A percentile compares a stretch with the other conserved stretches of the same genome.
Evolutionary conservation across 257 asterid genomes (phyloP).

Genomic region (Cordia subcordata): DNA sequence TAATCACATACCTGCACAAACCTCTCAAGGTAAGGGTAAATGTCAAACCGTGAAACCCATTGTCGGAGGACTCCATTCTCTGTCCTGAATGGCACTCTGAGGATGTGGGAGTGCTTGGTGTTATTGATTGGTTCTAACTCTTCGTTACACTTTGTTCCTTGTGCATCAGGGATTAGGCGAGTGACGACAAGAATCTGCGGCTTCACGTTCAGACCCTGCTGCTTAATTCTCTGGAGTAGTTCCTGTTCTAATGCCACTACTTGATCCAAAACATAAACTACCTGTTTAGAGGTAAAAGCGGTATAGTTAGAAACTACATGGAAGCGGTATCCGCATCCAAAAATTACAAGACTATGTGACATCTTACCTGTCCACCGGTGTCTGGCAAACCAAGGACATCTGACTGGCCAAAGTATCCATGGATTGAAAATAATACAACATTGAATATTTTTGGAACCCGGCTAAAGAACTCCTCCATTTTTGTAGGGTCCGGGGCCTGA

Average conservation of each 20-base stretch:
- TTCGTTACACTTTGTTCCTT: conserved; percentile 79
- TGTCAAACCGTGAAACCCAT: conserved; percentile 86
- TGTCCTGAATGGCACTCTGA: conserved; percentile 77
- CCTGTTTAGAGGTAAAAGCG: conserved; percentile 30
- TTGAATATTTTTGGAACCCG: conserved; percentile 75
- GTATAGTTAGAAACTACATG: neutral
- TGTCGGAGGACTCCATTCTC: conserved; percentile 77
- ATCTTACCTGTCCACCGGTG: conserved; percentile 86
- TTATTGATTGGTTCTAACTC: conserved; percentile 68
- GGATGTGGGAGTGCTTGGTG: conserved; percentile 84
- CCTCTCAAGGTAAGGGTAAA: conserved; percentile 85
- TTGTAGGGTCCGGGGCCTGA: conserved; percentile 80
- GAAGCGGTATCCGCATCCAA: too few species aligned
- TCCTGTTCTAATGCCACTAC: conserved; percentile 87
- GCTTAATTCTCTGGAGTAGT: conserved; percentile 69
- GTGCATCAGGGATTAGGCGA: conserved; percentile 79
- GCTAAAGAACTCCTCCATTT: conserved; percentile 56
- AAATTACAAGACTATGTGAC: neutral
- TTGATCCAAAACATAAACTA: conserved; percentile 95
- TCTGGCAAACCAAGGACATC: conserved; percentile 95
- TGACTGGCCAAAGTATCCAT: conserved; percentile 88
- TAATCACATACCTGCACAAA: conserved; percentile 52
- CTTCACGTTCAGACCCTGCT: conserved; percentile 78
- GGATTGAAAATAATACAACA: conserved; percentile 73
- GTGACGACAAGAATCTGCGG: conserved; percentile 95